Evolutionary conservation across 2,329 filamentous ascomycete species (phyloP).

Genomic region (Aquanectria penicillioides): DNA sequence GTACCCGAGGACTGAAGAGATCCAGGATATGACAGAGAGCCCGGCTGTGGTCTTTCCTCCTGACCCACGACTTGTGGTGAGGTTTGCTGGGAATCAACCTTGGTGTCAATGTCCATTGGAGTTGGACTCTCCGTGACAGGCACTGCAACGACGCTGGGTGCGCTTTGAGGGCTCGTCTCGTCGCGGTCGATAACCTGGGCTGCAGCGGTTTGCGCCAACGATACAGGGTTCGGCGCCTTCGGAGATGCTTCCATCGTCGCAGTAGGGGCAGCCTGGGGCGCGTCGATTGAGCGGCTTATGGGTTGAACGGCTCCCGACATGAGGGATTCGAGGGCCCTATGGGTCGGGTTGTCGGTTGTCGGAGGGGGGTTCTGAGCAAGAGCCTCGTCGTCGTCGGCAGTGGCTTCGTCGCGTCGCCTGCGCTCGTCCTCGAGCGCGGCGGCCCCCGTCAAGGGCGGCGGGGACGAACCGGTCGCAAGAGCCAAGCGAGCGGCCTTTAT

Average conservation of each 20-base stretch:
- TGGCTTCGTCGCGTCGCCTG: slow-evolving; percentile 53
- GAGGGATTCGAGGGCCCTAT: slow-evolving; percentile 62
- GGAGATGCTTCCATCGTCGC: slow-evolving; percentile 55
- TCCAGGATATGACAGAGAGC: slow-evolving; percentile 65
- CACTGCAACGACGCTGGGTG: slow-evolving; percentile 54
- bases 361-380: slow-evolving; percentile 52
- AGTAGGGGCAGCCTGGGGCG: slow-evolving; percentile 55
- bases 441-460: slow-evolving; percentile 61
- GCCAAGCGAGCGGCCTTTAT: slow-evolving; percentile 64
- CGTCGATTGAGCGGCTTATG: slow-evolving; percentile 67
- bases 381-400: slow-evolving; percentile 47
- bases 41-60: slow-evolving; percentile 61
- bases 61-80: slow-evolving; percentile 56
- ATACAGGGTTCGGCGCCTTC: slow-evolving; percentile 48
- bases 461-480: slow-evolving; percentile 54
- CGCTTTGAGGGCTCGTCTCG: slow-evolving; percentile 57
- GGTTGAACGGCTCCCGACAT: slow-evolving; percentile 62
- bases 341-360: slow-evolving; percentile 64
- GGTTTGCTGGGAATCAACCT: slow-evolving; percentile 48
- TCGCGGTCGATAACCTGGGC: slow-evolving; percentile 49
- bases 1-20: slow-evolving; percentile 55
- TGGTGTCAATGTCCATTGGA: slow-evolving; percentile 65
- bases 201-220: slow-evolving; percentile 46
- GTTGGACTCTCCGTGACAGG: slow-evolving; percentile 61
- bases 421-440: slow-evolving; percentile 65